Conservation (phyloP, 208 protist genomes). For the Sergeia podlipaevii region DNA sequence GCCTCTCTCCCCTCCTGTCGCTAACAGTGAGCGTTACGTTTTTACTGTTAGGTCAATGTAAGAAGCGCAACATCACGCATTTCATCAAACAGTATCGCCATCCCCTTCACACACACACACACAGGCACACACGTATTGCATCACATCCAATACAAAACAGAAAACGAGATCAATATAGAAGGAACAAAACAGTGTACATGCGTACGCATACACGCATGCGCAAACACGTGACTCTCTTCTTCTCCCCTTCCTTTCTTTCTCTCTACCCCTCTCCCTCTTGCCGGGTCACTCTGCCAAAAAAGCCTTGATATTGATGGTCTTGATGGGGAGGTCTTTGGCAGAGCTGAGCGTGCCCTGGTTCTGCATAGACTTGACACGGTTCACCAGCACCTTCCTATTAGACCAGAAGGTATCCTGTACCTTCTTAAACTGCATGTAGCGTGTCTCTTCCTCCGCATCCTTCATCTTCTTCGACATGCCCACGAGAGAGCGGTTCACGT, state of each 20-base stretch:
- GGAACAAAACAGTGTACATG: neutral
- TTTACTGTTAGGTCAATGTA: no score
- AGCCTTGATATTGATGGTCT: slow-evolving; percentile 86
- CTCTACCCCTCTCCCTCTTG: neutral
- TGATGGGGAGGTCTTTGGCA: slow-evolving; percentile 76
- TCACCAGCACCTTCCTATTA: slow-evolving; percentile 86
- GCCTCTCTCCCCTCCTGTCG: no score
- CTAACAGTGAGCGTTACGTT: no score
- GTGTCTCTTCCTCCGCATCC: slow-evolving; percentile 83
- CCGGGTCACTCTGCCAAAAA: slow-evolving; percentile 62
- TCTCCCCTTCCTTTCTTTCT: no score
- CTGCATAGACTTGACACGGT: slow-evolving; percentile 89
- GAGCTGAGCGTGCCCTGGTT: slow-evolving; percentile 75
- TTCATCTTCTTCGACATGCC: slow-evolving; percentile 88
- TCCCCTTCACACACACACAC: no score
- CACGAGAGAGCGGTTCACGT: slow-evolving; percentile 87
- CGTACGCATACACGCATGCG: neutral
- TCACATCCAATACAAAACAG: no score
- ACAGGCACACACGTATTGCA: no score
- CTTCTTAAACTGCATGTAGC: slow-evolving; percentile 84
- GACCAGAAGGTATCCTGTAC: slow-evolving; percentile 90
- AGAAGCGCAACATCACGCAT: no score
- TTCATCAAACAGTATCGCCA: no score
- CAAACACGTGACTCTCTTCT: neutral
- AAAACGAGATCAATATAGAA: slow-evolving; percentile 8